Percentiles rank a stretch among this genome's conserved stretches.
Conservation (phyloP, 805 yeast genomes). For the Wickerhamiella sergipiensis region DNA sequence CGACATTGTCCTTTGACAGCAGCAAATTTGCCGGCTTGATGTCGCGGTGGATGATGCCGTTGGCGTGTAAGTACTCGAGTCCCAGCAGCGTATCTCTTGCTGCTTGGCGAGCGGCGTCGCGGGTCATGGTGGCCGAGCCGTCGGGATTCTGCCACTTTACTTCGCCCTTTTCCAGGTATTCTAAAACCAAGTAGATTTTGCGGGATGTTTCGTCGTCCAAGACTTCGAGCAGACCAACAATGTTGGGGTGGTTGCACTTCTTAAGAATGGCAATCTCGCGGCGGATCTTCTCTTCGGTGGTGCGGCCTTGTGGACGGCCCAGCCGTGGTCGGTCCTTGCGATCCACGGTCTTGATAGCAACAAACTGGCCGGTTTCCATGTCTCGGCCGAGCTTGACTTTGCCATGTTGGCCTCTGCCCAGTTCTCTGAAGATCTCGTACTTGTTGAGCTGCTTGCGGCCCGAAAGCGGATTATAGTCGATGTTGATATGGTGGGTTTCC, state of each 20-base stretch:
- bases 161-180: slow-evolving; percentile 83
- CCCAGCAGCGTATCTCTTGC: slow-evolving; percentile 79
- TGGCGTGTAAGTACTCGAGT: slow-evolving; percentile 76
- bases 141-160: slow-evolving; percentile 55
- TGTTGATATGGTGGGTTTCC: slow-evolving; percentile 65
- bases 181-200: slow-evolving; percentile 81
- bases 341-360: slow-evolving; percentile 90
- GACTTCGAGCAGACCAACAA: slow-evolving; percentile 76
- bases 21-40: slow-evolving; percentile 89
- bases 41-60: slow-evolving; percentile 73
- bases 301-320: slow-evolving; percentile 32
- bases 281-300: slow-evolving; percentile 59
- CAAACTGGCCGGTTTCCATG: slow-evolving; percentile 38
- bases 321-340: slow-evolving; percentile 46
- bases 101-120: slow-evolving; percentile 53
- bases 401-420: slow-evolving; percentile 98
- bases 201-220: slow-evolving; percentile 72
- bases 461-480: slow-evolving; percentile 81
- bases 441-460: slow-evolving; percentile 73
- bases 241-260: slow-evolving; percentile 81
- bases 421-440: slow-evolving; percentile 73
- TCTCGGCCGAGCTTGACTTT: slow-evolving; percentile 86
- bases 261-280: slow-evolving; percentile 89
- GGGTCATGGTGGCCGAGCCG: slow-evolving; percentile 54
- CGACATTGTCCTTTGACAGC: slow-evolving; percentile 52